A percentile compares a stretch with the other conserved stretches of the same genome.
Conservation (phyloP, 2,329 filamentous ascomycete species). For the Huntiella abstrusa region DNA sequence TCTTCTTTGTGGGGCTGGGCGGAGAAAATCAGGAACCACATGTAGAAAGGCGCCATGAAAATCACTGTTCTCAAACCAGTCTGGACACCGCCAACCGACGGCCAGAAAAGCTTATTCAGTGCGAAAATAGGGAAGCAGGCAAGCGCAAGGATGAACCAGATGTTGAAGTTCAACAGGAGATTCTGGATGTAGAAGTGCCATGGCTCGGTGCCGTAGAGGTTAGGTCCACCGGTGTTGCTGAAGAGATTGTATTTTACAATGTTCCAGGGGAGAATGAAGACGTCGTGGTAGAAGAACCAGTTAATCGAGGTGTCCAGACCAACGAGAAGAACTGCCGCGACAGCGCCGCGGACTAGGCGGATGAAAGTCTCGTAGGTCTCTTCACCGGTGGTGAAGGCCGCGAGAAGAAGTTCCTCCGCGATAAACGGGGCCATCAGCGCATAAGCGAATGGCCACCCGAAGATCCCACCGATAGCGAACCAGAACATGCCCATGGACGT, state of each 20-base stretch:
- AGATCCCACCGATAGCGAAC: constrained; percentile 67
- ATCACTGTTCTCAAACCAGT: constrained; percentile 57
- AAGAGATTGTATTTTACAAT: constrained; percentile 95
- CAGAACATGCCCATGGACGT: constrained; percentile 74
- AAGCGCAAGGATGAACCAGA: constrained; percentile 75
- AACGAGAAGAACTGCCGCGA: constrained; percentile 48
- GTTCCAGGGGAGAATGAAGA: constrained; percentile 67
- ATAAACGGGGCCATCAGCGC: constrained; percentile 68
- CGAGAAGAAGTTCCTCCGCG: constrained; percentile 51
- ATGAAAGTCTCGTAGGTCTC: constrained; percentile 39
- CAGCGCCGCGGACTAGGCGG: constrained; percentile 46
- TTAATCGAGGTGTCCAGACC: constrained; percentile 53
- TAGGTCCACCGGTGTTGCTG: constrained; percentile 58
- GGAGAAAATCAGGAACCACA: constrained; percentile 87
- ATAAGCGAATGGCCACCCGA: constrained; percentile 89
- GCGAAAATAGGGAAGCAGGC: constrained; percentile 55
- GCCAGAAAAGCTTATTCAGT: constrained; percentile 47
- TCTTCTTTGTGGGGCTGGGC: constrained; percentile 94
- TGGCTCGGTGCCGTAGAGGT: constrained; percentile 88
- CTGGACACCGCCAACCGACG: constrained; percentile 42
- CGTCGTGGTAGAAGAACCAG: constrained; percentile 66
- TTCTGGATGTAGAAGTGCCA: constrained; percentile 97
- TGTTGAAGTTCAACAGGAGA: constrained; percentile 79
- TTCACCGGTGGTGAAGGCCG: constrained; percentile 34
- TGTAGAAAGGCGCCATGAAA: constrained; percentile 72